A percentile compares a stretch with the other conserved stretches of the same genome.
phyloP scores from a whole-genome alignment of 257 asterid species.

The Solanum tacnaense region DNA sequence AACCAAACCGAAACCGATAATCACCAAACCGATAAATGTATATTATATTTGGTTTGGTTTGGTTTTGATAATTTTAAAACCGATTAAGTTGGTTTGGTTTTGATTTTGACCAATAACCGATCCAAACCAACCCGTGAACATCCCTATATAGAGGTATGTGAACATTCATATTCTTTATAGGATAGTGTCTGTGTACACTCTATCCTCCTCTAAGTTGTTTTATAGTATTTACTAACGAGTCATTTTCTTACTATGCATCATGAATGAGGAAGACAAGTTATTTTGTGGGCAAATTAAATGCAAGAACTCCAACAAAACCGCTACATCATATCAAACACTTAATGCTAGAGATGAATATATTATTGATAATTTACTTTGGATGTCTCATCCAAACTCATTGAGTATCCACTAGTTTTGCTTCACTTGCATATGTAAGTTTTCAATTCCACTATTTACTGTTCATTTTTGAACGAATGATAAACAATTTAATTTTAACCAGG shows the following conservation, averaged over 20 bases:
- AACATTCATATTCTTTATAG: no score
- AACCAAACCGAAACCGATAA: no score
- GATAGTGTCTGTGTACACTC: no score
- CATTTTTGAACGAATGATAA: background rate
- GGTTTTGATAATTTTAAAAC: no score
- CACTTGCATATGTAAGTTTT: background rate
- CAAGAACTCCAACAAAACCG: background rate
- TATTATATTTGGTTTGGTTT: no score
- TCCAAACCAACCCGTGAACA: no score
- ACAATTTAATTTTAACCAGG: background rate
- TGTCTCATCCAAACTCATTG: background rate
- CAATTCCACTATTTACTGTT: background rate
- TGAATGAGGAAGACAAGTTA: background rate
- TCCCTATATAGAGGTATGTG: no score
- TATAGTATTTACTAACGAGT: background rate
- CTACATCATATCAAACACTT: background rate
- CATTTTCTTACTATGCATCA: background rate
- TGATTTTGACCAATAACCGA: no score
- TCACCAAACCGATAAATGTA: no score
- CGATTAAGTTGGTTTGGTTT: no score
- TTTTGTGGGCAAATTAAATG: background rate
- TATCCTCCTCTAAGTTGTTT: no score
- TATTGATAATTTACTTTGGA: no score
- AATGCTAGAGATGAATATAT: background rate
- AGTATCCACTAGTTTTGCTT: background rate